Base-by-base conservation (phyloP, 257 asterid species). In the Solanum corneliomulleri region DNA sequence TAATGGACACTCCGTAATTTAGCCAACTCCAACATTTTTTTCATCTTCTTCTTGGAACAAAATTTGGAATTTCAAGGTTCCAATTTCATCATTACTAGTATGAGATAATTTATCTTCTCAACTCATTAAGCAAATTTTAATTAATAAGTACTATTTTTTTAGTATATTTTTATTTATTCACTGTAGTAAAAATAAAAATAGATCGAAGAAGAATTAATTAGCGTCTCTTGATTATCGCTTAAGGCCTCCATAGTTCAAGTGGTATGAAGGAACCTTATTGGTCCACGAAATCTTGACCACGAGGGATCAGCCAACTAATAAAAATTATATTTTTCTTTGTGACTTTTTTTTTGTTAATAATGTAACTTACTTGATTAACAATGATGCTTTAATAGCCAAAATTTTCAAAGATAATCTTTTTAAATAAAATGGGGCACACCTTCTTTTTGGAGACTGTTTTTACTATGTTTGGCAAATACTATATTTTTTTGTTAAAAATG, bases 261-360 rank as follows among this genome's bases (percentile, higher is more conserved):
- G 81, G 74, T 35, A 86, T 16, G 27, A 37, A 27, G 81, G 84
- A 76, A 75, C 56, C 86, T 86, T 49, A 88, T 86, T 83, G 89
- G 90, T 86, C 47, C 83, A 86, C 14, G n/a, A 71, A 60, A 83
- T 80, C 20, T 20, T 58, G 58, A 64, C 86, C 91, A 87, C 89
- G 80, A 86, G 88, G 89, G 60, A 37, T 49, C 86, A 64, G 7
- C 14, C 33, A 56, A 39, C 27, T 41, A 78, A 41, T 31, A 37
- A 39, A 49, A 15, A 45, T 4, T 56, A 49, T n/a, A 33, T 33
- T 0, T 33, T 33, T 33, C 35, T 3, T 33, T 33, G 35, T 3
- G 1, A 33, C 35, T 33, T 33, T 33, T 33, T 33, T 33, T 33
- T 33, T 4, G 1, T 0, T 33, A 33, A 33, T 33, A 33, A 33